Base-by-base conservation (phyloP, 495 filamentous ascomycete genomes). In the Hyaloscypha hepaticicola region DNA sequence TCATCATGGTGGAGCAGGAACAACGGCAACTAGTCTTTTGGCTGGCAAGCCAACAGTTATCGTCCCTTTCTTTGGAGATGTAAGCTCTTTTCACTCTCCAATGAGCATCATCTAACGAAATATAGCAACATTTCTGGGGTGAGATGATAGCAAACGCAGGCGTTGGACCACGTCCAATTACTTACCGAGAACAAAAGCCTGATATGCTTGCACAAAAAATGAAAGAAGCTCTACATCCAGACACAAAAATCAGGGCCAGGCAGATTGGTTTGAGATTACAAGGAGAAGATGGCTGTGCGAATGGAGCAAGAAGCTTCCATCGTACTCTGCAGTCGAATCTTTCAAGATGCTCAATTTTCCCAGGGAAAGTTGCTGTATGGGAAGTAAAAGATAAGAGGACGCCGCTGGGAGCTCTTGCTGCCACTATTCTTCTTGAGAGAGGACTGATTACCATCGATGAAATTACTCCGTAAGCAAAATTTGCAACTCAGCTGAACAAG, bases 1-100 rank as follows among this genome's bases (percentile, higher is more conserved):
- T 21, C 90, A 94, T 61, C 90, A 93, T 65, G 90, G 90, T 26
- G 90, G 90, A 26, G 90, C 86, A 1, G 86, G 86, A 2, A 88
- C 86, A 2, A 88, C 86, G 5, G 86, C 86, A 6, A 84, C 84
- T 1, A 89, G 90, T 2, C 82, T 94, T 49, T 77, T 83, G 1
- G 72, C 79, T 0, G 88, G 87, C 1, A 81, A 82, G 41, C 90
- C 90, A 3, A 92, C 90, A 0, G 80, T 89, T 1, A 79, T 94
- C 24, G 83, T 94, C 9, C 90, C 90, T 0, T 94, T 94, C 75
- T 93, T 94, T 69, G 90, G 90, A 5, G 90, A 93, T 60, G 76
- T 78, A 70, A 59, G 75, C n/a, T 69, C 19, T 21, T 60, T 22
- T 9, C 57, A 25, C 34, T 3, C 12, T 1, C 5, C 4, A 14